A percentile compares a stretch with the other conserved stretches of the same genome.
These are phyloP conservation scores for Pichia sp. DNA, from an alignment of 1,139 yeast species.

Conservation along the genomic window DNA sequence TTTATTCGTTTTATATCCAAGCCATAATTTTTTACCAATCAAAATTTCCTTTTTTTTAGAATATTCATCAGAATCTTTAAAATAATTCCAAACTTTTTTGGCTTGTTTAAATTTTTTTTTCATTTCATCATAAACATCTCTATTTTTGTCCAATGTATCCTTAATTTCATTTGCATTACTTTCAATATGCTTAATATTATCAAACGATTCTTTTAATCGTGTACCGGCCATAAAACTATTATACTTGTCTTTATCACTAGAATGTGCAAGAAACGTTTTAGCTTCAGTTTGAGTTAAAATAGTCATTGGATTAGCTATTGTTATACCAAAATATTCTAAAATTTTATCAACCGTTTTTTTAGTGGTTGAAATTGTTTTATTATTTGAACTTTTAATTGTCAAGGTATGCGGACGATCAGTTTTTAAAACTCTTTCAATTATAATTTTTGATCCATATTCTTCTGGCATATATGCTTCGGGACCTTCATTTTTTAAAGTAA, in stretches of 20 bases:
- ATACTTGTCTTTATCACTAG: constrained; percentile 66
- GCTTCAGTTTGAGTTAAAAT: constrained; percentile 94
- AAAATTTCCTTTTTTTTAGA: constrained; percentile 33
- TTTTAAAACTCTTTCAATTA: constrained; percentile 63
- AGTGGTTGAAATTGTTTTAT: constrained; percentile 52
- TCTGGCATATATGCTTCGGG: constrained; percentile 58
- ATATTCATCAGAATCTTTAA: constrained; percentile 30
- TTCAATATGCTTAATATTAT: constrained; percentile 42
- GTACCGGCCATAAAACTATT: constrained; percentile 77
- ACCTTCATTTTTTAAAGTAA: constrained; percentile 60
- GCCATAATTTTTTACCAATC: constrained; percentile 65
- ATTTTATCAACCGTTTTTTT: constrained; percentile 64
- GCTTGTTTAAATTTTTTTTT: constrained; percentile 38
- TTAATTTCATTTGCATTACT: constrained; percentile 41
- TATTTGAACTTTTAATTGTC: constrained; percentile 45
- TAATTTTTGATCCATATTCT: constrained; percentile 60
- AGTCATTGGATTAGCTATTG: constrained; percentile 88
- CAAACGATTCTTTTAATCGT: constrained; percentile 54
- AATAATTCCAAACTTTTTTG: constrained; percentile 33
- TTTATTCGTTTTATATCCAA: constrained; percentile 41
- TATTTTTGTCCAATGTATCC: constrained; percentile 30
- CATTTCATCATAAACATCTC: constrained; percentile 21
- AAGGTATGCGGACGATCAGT: constrained; percentile 48
- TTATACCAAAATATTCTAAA: constrained; percentile 63
- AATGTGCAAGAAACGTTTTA: constrained; percentile 74